phyloP scores from a whole-genome alignment of 257 asterid species.

The Orobanche coerulescens region DNA sequence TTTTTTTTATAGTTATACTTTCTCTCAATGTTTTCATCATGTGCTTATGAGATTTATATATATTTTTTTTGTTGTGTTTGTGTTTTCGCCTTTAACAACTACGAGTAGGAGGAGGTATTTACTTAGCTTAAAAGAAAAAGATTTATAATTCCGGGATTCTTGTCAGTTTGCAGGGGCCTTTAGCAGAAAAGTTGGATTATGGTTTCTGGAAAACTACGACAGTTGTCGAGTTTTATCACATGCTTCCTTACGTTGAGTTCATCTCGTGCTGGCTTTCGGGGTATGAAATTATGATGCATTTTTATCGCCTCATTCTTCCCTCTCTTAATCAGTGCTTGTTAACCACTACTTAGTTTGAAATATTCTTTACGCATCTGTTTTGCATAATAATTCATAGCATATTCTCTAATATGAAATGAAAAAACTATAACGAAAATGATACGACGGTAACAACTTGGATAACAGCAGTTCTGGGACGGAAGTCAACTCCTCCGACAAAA shows the following conservation, averaged over 20 bases:
- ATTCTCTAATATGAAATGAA: no score
- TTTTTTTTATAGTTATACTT: no score
- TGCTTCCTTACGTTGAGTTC: constrained; percentile 55
- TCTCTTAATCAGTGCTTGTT: background rate
- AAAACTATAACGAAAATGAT: no score
- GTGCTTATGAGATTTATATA: no score
- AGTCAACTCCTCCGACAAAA: constrained; percentile 13
- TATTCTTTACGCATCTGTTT: background rate
- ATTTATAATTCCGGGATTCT: constrained; percentile 16
- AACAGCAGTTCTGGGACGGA: constrained; percentile 13
- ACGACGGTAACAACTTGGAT: constrained; percentile 17
- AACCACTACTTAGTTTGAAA: background rate
- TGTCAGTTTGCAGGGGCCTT: constrained; percentile 54
- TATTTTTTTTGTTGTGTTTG: no score
- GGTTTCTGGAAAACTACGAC: constrained; percentile 41
- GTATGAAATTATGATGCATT: constrained; percentile 31
- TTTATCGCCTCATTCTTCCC: background rate
- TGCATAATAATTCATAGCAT: background rate
- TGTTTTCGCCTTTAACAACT: no score
- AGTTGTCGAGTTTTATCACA: constrained; percentile 34
- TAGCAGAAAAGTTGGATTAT: constrained; percentile 29
- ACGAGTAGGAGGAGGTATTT: no score
- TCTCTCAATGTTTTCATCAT: no score
- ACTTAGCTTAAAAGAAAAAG: no score
- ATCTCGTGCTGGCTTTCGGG: constrained; percentile 40